Conservation (phyloP, 371 early-diverging fungal species). For the Mortierella sp. region DNA sequence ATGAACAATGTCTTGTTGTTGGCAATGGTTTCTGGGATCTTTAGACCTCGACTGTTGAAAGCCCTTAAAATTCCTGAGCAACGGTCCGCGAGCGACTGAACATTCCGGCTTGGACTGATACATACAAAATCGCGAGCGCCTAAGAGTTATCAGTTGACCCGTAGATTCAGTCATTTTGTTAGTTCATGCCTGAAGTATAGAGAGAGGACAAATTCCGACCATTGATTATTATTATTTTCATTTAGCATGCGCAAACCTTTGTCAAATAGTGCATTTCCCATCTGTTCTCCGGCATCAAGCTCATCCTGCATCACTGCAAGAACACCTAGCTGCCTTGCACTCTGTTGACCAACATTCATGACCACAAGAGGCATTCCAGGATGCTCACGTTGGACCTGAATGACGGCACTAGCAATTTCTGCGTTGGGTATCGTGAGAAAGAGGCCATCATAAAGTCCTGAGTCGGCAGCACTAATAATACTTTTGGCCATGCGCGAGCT, state of each 20-base stretch:
- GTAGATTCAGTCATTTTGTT: neutral
- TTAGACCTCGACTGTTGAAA: conserved; percentile 23
- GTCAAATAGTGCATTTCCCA: conserved; percentile 53
- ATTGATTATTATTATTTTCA: neutral
- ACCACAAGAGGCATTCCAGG: conserved; percentile 56
- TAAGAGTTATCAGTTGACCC: neutral
- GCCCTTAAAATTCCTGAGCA: conserved; percentile 45
- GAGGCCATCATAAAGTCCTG: conserved; percentile 54
- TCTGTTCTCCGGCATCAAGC: conserved; percentile 48
- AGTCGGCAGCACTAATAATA: conserved; percentile 47
- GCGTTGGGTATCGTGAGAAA: conserved; percentile 58
- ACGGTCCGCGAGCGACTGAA: conserved; percentile 30
- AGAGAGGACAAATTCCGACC: too few relatives aligned
- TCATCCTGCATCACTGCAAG: conserved; percentile 59
- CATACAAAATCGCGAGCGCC: conserved; percentile 45
- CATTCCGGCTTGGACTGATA: conserved; percentile 6
- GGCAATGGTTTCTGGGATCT: neutral
- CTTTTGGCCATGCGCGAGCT: conserved; percentile 52
- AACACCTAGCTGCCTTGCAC: conserved; percentile 51
- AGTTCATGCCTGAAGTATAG: neutral
- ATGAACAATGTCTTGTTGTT: conserved; percentile 25
- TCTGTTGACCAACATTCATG: conserved; percentile 56
- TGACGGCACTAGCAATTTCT: conserved; percentile 52
- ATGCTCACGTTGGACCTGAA: conserved; percentile 44
- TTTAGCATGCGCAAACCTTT: conserved; percentile 25